Evolutionary conservation across 192 early-diverging fungal species (phyloP).

Genomic region (Coemansia sp.): DNA sequence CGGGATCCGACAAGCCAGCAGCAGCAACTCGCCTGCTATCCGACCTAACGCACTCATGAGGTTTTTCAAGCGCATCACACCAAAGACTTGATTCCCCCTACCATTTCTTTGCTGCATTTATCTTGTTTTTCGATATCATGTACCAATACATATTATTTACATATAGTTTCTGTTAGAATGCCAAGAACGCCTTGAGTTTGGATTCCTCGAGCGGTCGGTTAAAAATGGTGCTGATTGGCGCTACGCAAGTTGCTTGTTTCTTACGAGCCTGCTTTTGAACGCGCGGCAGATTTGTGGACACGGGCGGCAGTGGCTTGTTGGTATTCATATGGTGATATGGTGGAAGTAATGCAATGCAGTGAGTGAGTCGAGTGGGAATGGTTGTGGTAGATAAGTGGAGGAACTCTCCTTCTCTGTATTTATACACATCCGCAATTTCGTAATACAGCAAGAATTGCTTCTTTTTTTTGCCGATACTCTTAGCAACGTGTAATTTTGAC

Average conservation of each 20-base stretch:
- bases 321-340: too few species aligned
- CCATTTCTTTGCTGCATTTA: too few species aligned
- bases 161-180: not conserved
- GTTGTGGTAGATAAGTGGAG: too few species aligned
- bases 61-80: conserved; percentile 47
- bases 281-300: not conserved
- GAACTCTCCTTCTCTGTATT: not conserved
- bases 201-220: not conserved
- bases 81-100: conserved; percentile 33
- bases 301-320: conserved; percentile 15
- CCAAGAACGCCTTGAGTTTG: conserved; percentile 7
- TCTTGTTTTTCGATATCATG: not conserved
- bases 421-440: not conserved
- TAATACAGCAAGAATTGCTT: not conserved
- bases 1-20: not conserved
- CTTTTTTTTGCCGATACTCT: too few species aligned
- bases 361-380: not conserved
- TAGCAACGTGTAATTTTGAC: not conserved
- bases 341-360: not conserved
- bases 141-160: not conserved
- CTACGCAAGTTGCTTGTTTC: not conserved
- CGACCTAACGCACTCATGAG: conserved; percentile 49
- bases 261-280: not conserved
- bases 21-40: conserved; percentile 9
- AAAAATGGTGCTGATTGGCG: not conserved